Evolutionary conservation across 2,329 filamentous ascomycete genomes (phyloP), one percentile per base, ranked within the genome.

Genomic region (Alternaria longipes): DNA sequence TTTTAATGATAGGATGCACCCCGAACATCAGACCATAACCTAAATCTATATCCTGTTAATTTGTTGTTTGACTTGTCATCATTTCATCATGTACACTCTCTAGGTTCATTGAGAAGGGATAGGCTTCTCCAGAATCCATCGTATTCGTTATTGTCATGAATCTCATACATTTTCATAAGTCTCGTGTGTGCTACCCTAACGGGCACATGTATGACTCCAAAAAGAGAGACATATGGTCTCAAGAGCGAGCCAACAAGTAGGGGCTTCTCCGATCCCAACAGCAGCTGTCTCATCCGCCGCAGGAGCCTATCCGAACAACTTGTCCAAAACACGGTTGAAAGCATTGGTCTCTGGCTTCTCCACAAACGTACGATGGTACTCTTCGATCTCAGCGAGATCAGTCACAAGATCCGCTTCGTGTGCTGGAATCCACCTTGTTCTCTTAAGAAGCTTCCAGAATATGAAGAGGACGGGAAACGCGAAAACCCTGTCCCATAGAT

Each of bases 381-480:
- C 87, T 47, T 90, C 90, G 63, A 93, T 86, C 64, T 87, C 87
- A 1, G 86, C 87, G 16, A 91, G 72, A 63, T 90, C 89, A 53
- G 85, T 84, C 12, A 83, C 74, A 26, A 92, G 77, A 73, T 93
- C 90, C 1, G 89, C 85, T 54, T 91, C 86, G 14, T 84, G 78
- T 0, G 87, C 82, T 59, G 81, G 84, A 53, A 83, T 74, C 60
- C 86, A 84, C 54, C 83, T 86, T 0, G 90, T 91, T 72, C 83
- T 85, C 75, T 91, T 88, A 59, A 88, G 67, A 7, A 91, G 30
- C 77, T 94, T 95, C 89, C 90, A 94, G 6, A 86, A 87, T 3
- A 90, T 42, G 74, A 87, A 94, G 2, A 94, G 79, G 0, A 89
- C 66, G 0, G 90, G 91, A 72, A 91, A 92, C 2, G 93, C 79